Conservation (phyloP, 1,284 basidiomycete species). For the Erythrobasidium hasegawianum region DNA sequence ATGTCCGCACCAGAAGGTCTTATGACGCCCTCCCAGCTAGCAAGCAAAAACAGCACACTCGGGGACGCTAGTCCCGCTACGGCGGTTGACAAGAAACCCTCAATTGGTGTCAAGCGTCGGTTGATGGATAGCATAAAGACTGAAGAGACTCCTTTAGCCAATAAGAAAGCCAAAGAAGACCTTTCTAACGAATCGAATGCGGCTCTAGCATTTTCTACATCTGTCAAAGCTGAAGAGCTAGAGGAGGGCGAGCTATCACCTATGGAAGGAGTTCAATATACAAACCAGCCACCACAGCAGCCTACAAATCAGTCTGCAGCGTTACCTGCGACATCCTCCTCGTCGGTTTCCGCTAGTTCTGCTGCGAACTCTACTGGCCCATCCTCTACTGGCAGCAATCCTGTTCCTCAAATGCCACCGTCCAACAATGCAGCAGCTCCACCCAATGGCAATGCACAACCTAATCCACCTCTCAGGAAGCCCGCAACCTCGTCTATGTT, state of each 20-base stretch:
- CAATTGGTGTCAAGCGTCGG: constrained; percentile 16
- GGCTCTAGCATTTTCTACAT: background rate
- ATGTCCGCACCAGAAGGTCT: constrained; percentile 23
- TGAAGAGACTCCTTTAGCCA: background rate
- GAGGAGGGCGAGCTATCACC: constrained; percentile 23
- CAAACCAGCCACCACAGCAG: background rate
- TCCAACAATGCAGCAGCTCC: no score
- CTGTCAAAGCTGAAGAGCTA: constrained; percentile 18
- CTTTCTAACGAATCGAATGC: constrained; percentile 5
- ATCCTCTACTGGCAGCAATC: no score
- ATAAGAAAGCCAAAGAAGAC: constrained; percentile 2
- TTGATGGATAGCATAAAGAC: constrained; percentile 11
- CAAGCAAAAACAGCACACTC: constrained; percentile 5
- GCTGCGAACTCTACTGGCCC: no score
- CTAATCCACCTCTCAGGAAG: constrained; percentile 14
- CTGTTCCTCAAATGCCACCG: no score
- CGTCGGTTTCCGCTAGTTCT: no score
- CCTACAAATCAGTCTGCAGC: no score
- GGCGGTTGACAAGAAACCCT: background rate
- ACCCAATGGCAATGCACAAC: background rate
- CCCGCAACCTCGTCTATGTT: constrained; percentile 30
- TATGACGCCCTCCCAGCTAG: constrained; percentile 30
- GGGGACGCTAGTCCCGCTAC: background rate
- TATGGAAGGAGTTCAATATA: constrained; percentile 29
- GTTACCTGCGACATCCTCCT: no score